A percentile compares a stretch with the other conserved stretches of the same genome.
Evolutionary conservation across 345 rosid genomes (phyloP).

Genomic region (Brassica nigra): DNA sequence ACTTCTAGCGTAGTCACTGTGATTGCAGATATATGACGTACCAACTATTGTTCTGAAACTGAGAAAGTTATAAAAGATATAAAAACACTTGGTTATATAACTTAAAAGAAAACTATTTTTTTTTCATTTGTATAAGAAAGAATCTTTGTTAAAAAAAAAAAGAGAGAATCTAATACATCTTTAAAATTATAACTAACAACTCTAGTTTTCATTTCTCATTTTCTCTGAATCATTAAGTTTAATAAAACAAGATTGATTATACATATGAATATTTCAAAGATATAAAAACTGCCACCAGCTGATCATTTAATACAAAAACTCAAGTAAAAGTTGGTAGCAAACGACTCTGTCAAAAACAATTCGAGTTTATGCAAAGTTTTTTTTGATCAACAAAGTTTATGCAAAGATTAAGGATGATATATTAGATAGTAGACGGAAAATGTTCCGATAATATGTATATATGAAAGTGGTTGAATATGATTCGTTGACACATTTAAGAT

Average conservation of each 20-base stretch:
- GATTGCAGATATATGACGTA: neutral
- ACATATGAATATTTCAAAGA: neutral
- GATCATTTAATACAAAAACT: neutral
- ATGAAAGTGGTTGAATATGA: conserved; percentile 22
- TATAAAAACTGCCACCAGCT: neutral
- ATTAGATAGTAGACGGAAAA: neutral
- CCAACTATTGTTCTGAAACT: neutral
- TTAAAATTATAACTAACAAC: neutral
- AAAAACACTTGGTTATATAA: neutral
- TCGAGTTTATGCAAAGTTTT: neutral
- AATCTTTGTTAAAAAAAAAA: no score
- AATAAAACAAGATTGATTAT: neutral
- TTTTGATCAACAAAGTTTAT: conserved; percentile 3
- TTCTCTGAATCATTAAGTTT: neutral
- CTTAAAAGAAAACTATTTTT: no score
- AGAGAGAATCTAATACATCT: no score
- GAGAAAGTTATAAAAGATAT: neutral
- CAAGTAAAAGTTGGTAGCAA: neutral
- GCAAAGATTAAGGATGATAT: neutral
- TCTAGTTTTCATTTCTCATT: neutral
- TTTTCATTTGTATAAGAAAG: no score
- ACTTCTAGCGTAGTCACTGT: neutral
- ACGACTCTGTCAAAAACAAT: neutral
- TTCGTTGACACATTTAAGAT: conserved; percentile 17
- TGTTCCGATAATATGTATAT: neutral